Conservation (phyloP, 129 eudicot species). For the Logfia minima region DNA sequence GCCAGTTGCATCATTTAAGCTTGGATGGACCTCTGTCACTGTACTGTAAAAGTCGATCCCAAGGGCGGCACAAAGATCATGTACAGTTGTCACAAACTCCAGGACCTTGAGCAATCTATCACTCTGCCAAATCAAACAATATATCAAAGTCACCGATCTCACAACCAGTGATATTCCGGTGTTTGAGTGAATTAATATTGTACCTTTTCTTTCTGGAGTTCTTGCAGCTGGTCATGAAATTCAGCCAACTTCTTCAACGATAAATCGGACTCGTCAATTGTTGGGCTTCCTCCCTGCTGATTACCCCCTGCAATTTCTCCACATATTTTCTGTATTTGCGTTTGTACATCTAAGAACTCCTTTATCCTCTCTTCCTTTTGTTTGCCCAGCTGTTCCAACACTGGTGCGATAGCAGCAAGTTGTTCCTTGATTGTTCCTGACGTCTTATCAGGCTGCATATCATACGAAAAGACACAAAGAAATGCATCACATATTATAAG, state of each 20-base stretch:
- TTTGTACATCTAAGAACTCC: slow-evolving; percentile 73
- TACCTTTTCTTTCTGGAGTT: slow-evolving; percentile 94
- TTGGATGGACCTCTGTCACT: slow-evolving; percentile 92
- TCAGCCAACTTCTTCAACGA: slow-evolving; percentile 73
- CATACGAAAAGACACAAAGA: slow-evolving; percentile 25
- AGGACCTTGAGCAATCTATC: slow-evolving; percentile 93
- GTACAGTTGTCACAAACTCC: slow-evolving; percentile 88
- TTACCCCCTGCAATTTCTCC: slow-evolving; percentile 80
- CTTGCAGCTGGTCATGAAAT: slow-evolving; percentile 73
- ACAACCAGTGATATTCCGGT: not conserved
- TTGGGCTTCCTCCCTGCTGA: slow-evolving; percentile 54
- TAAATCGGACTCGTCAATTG: slow-evolving; percentile 78
- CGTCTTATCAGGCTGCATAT: slow-evolving; percentile 76
- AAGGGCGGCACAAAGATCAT: slow-evolving; percentile 93
- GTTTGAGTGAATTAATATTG: not conserved
- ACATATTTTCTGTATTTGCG: slow-evolving; percentile 72
- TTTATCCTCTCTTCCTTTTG: slow-evolving; percentile 84
- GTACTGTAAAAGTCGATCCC: slow-evolving; percentile 84
- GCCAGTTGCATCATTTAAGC: slow-evolving; percentile 75
- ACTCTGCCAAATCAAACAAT: slow-evolving; percentile 57
- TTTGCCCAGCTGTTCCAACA: slow-evolving; percentile 65
- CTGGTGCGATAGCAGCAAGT: slow-evolving; percentile 85
- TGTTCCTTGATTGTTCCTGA: slow-evolving; percentile 93
- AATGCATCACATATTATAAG: not conserved
- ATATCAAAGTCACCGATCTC: slow-evolving; percentile 9